phyloP scores from a whole-genome alignment of 192 early-diverging fungal genomes.

The Umbelopsis vinacea region DNA sequence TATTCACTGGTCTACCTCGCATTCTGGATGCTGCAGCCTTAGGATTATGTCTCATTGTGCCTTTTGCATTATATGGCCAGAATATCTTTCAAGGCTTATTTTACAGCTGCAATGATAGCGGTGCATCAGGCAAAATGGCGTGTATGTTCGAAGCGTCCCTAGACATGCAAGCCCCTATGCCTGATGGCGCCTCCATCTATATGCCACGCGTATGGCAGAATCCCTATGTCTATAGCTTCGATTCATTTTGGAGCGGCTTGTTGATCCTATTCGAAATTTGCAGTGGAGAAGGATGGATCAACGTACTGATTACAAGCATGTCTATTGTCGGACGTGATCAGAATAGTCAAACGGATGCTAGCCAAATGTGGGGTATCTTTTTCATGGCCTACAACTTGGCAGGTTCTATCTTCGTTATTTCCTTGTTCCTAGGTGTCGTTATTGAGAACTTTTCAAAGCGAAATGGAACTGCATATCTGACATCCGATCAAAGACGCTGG shows the following conservation, averaged over 20 bases:
- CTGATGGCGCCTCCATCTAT: constrained; percentile 25
- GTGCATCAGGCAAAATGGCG: constrained; percentile 17
- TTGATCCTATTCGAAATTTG: constrained; percentile 63
- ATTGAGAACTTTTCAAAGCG: constrained; percentile 62
- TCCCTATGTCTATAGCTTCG: constrained; percentile 63
- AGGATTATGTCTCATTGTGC: constrained; percentile 54
- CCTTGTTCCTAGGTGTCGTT: constrained; percentile 62
- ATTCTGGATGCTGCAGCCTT: constrained; percentile 58
- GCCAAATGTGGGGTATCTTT: constrained; percentile 56
- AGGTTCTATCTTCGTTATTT: constrained; percentile 61
- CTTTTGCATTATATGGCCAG: constrained; percentile 56
- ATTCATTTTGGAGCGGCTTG: constrained; percentile 55
- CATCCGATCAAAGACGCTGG: constrained; percentile 62
- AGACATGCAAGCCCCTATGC: constrained; percentile 26
- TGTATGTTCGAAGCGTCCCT: constrained; percentile 43
- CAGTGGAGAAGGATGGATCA: constrained; percentile 63
- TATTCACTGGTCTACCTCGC: constrained; percentile 59
- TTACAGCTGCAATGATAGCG: constrained; percentile 55
- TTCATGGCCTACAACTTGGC: constrained; percentile 64
- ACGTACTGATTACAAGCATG: constrained; percentile 54
- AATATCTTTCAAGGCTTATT: constrained; percentile 55
- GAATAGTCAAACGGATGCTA: constrained; percentile 38
- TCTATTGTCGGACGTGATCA: constrained; percentile 45
- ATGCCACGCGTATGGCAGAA: constrained; percentile 63
- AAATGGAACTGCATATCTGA: constrained; percentile 62